Conservation (phyloP, 2,329 filamentous ascomycete species). For the Exophiala alcalophila region DNA sequence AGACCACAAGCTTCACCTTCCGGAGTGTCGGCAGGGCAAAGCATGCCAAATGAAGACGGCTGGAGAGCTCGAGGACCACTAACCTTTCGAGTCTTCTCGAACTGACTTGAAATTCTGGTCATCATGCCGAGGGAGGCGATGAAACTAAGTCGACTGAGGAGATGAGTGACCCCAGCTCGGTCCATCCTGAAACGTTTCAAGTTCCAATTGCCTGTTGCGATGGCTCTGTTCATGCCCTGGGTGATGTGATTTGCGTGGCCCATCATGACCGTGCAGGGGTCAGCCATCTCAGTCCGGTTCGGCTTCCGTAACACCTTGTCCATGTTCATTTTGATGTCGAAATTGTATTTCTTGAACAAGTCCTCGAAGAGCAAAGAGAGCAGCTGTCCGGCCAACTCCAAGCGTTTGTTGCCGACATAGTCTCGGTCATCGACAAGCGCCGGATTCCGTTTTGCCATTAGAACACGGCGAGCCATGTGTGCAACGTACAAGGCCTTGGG, state of each 20-base stretch:
- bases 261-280: constrained; percentile 79
- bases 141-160: constrained; percentile 91
- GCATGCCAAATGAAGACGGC: constrained; percentile 96
- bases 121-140: constrained; percentile 98
- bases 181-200: constrained; percentile 99
- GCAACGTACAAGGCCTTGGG: constrained; percentile 97
- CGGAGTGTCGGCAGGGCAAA: constrained; percentile 94
- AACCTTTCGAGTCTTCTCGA: constrained; percentile 97
- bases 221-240: constrained; percentile 88
- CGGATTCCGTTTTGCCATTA: constrained; percentile 89
- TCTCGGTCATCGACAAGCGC: constrained; percentile 92
- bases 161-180: constrained; percentile 91
- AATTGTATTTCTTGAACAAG: constrained; percentile 92
- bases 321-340: constrained; percentile 84
- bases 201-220: constrained; percentile 97
- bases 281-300: constrained; percentile 81
- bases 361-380: constrained; percentile 94
- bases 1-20: constrained; percentile 98
- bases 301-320: constrained; percentile 95
- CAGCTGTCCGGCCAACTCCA: constrained; percentile 92
- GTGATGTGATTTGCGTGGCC: constrained; percentile 86
- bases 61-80: constrained; percentile 92
- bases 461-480: constrained; percentile 92
- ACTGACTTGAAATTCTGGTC: constrained; percentile 97
- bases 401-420: constrained; percentile 94